Percentiles rank a stretch among this genome's conserved stretches.
phyloP scores from a whole-genome alignment of 805 yeast species.

The Saturnispora sekii region DNA sequence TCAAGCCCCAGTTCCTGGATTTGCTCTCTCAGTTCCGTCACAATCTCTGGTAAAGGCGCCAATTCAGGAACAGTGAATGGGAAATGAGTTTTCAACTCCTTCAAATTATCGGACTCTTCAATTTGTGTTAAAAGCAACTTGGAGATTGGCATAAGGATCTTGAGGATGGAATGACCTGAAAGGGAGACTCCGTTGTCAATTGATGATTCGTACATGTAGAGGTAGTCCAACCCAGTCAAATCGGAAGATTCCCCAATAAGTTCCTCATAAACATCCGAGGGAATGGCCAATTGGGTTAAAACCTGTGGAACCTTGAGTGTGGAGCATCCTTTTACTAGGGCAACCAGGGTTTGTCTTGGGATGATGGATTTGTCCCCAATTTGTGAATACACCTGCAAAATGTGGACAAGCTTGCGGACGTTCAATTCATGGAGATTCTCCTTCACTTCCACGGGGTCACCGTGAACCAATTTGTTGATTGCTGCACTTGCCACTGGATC shows the following conservation, averaged over 20 bases:
- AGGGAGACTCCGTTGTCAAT: conserved; percentile 12
- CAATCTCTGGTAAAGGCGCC: conserved; percentile 10
- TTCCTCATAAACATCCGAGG: conserved; percentile 10
- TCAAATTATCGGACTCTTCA: conserved; percentile 11
- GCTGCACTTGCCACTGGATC: conserved; percentile 13
- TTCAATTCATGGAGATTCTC: conserved; percentile 16
- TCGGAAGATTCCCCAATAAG: conserved; percentile 3
- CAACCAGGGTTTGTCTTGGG: conserved; percentile 6
- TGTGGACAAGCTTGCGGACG: conserved; percentile 9
- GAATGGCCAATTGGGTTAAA: conserved; percentile 12
- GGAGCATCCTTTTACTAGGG: conserved; percentile 15
- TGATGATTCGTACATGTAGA: conserved; percentile 16
- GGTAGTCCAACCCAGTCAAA: conserved; percentile 15
- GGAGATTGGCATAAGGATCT: conserved; percentile 17
- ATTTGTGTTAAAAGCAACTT: conserved; percentile 10
- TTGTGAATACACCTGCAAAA: conserved; percentile 11
- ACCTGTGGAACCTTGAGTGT: conserved; percentile 14
- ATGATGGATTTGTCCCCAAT: conserved; percentile 13
- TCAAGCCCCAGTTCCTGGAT: conserved; percentile 15
- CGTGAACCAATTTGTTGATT: conserved; percentile 16
- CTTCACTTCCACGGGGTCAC: conserved; percentile 17
- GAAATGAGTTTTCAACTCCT: conserved; percentile 3
- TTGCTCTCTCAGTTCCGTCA: conserved; percentile 12
- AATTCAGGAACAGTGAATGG: not conserved
- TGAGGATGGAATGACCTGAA: conserved; percentile 12